phyloP scores from a whole-genome alignment of 371 early-diverging fungal genomes.

The Mucor lusitanicus region DNA sequence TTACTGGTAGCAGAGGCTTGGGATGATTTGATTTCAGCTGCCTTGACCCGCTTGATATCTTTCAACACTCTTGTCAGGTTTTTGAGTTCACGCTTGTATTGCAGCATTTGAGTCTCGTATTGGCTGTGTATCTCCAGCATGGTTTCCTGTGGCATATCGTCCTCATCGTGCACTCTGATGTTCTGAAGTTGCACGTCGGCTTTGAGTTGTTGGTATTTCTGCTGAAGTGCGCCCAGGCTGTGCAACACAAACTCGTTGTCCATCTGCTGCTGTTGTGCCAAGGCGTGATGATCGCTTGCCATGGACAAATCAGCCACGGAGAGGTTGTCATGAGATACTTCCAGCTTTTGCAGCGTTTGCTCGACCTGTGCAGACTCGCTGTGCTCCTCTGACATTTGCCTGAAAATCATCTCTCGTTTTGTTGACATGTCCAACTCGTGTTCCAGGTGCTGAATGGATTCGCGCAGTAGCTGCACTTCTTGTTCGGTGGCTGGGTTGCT shows the following conservation, averaged over 20 bases:
- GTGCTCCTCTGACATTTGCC: constrained; percentile 25
- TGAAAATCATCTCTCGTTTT: constrained; percentile 15
- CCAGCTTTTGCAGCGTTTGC: constrained; percentile 15
- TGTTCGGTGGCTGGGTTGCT: neutral
- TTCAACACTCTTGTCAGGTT: constrained; percentile 15
- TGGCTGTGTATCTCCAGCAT: constrained; percentile 6
- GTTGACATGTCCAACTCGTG: constrained; percentile 18
- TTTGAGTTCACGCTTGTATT: constrained; percentile 19
- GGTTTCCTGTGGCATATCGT: neutral
- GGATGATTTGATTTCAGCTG: constrained; percentile 7
- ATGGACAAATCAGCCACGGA: neutral
- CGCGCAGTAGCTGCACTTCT: constrained; percentile 17
- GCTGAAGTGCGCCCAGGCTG: constrained; percentile 13
- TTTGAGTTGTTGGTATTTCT: constrained; percentile 12
- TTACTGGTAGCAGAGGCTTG: neutral
- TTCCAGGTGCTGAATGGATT: constrained; percentile 24
- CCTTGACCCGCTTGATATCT: constrained; percentile 16
- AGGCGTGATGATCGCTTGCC: neutral
- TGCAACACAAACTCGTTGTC: constrained; percentile 6
- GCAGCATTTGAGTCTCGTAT: constrained; percentile 13
- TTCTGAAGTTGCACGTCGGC: constrained; percentile 7
- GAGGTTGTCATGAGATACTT: constrained; percentile 1
- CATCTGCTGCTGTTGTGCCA: neutral
- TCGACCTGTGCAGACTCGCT: constrained; percentile 16
- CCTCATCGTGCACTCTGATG: neutral